These are phyloP conservation scores for Pseudopithomyces maydicus DNA, from an alignment of 2,329 filamentous ascomycete species.

Conservation along the genomic window DNA sequence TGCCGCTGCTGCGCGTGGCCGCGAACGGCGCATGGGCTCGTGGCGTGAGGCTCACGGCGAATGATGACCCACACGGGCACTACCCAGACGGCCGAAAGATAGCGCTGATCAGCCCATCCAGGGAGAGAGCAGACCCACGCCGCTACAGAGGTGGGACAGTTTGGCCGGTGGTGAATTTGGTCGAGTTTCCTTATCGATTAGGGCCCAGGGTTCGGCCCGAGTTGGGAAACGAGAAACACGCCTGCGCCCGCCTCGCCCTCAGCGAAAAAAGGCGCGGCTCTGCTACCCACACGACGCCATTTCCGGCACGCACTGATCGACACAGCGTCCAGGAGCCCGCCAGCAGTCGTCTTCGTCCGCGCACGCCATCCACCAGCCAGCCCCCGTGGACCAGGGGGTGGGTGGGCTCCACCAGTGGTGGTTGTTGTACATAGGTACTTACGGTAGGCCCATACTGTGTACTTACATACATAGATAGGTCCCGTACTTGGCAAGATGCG, in stretches of 20 bases:
- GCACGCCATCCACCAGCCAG: no score
- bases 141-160: not conserved
- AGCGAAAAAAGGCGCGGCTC: no score
- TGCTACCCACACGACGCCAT: not conserved
- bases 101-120: conserved; percentile 2
- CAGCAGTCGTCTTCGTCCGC: no score
- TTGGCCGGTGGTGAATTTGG: not conserved
- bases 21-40: conserved; percentile 2
- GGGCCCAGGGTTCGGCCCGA: not conserved
- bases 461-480: no score
- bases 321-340: no score
- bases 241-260: not conserved
- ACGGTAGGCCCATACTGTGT: no score
- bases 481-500: no score
- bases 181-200: not conserved
- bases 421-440: no score
- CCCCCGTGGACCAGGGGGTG: no score
- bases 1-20: not conserved
- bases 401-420: no score
- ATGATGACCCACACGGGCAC: conserved; percentile 2
- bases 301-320: not conserved
- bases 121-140: not conserved
- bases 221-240: not conserved
- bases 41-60: conserved; percentile 1
- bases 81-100: not conserved